Base-by-base conservation (phyloP, 768 basidiomycete genomes). In the Leccinellum albellum region DNA sequence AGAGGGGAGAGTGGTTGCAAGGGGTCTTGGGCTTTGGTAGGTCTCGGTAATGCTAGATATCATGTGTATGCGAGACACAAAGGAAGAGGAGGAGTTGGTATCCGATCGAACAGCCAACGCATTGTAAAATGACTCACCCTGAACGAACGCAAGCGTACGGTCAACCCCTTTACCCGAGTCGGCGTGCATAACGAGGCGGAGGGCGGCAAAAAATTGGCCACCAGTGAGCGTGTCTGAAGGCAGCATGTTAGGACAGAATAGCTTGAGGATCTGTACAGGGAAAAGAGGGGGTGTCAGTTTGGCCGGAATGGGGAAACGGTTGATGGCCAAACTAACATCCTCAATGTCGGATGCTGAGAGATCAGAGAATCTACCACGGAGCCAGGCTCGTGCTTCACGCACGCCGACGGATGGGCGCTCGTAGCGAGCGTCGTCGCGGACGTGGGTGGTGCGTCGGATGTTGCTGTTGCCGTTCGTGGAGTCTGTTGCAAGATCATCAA, bases 161-260 rank as follows among this genome's bases (percentile, higher is more conserved):
- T 91, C 88, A 2, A 88, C 70, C 8, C 82, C 78, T 56, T 80
- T 82, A 12, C 88, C 88, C n/a, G 64, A 64, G 63, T 82, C 78
- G 33, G 76, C 81, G 54, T 91, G 89, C 7, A 82, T 69, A 1
- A 87, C 80, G 3, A 92, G 81, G 40, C 90, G 74, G 23, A 90
- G 73, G 0, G 80, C 84, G 8, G 89, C 89, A 63, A 91, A 91
- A 67, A 91, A 89, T 63, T 92, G 86, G 15, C 86, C 85, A 1
- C 85, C 84, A 10, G 78, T 76, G 32, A 92, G 74, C 3, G 74
- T 72, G 61, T 88, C 86, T 8, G 74, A 72, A 10, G 74, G 77
- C 0, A 72, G 75, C 49, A 88, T 72, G 54, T 73, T 76, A 2
- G 88, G 84, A 37, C 77, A 76, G 65, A 91, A 90, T 2, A 87